Conservation (phyloP, 441 rosid species). For the Erodium texanum region DNA sequence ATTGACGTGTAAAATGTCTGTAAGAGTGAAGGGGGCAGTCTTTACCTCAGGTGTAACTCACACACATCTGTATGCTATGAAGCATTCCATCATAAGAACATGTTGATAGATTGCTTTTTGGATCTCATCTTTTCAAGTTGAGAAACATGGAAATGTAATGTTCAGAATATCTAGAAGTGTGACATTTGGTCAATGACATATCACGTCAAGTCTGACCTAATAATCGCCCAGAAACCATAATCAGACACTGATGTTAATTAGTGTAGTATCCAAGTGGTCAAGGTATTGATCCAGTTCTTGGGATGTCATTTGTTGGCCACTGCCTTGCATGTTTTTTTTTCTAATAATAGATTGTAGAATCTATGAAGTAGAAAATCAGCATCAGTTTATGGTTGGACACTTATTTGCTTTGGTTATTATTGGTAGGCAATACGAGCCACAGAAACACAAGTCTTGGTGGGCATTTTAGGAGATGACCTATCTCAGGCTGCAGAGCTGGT, state of each 20-base stretch:
- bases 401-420: conserved; percentile 4
- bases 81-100: too few species aligned
- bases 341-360: background rate
- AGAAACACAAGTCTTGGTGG: conserved; percentile 68
- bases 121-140: too few species aligned
- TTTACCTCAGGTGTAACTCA: too few species aligned
- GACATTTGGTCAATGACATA: too few species aligned
- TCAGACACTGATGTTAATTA: background rate
- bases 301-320: too few species aligned
- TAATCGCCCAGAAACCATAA: background rate
- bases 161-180: too few species aligned
- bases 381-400: background rate
- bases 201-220: too few species aligned
- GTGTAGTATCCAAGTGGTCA: background rate
- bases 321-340: background rate
- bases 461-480: conserved; percentile 45
- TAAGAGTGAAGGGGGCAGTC: too few species aligned
- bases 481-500: conserved; percentile 53
- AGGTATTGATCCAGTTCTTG: background rate
- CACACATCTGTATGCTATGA: too few species aligned
- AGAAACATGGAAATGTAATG: too few species aligned
- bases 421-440: conserved; percentile 52
- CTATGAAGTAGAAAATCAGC: background rate
- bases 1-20: too few species aligned
- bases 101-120: too few species aligned